Conservation (phyloP, 371 early-diverging fungal genomes). For the Apophysomyces ossiformis region DNA sequence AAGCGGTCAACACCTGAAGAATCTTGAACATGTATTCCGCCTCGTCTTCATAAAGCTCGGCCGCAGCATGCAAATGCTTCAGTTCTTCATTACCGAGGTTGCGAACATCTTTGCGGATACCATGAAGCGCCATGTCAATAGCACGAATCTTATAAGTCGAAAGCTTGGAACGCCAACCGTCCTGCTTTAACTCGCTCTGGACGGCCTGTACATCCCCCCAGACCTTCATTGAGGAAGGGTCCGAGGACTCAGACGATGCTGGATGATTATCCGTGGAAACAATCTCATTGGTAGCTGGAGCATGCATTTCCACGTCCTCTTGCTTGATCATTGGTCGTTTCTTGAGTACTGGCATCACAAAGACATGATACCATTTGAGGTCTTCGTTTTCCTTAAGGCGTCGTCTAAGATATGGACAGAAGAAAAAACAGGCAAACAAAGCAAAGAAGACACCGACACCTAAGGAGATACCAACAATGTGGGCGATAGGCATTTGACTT, state of each 20-base stretch:
- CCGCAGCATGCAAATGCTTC: constrained; percentile 59
- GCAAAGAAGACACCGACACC: constrained; percentile 61
- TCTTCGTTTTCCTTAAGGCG: constrained; percentile 67
- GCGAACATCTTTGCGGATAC: constrained; percentile 66
- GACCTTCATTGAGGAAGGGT: background rate
- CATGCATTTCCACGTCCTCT: constrained; percentile 22
- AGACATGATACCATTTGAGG: constrained; percentile 73
- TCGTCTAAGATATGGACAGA: constrained; percentile 69
- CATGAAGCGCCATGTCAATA: constrained; percentile 31
- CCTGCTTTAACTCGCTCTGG: constrained; percentile 10
- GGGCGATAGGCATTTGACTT: constrained; percentile 41
- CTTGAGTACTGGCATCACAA: constrained; percentile 54
- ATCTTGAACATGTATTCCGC: constrained; percentile 86
- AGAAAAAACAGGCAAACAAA: constrained; percentile 62
- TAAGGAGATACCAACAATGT: constrained; percentile 63
- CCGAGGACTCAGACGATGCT: background rate
- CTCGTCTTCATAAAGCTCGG: constrained; percentile 75
- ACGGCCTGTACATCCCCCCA: background rate
- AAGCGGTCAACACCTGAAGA: constrained; percentile 86
- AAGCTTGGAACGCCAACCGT: constrained; percentile 5
- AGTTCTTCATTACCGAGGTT: constrained; percentile 54
- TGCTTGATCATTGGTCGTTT: constrained; percentile 43
- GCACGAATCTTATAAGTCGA: constrained; percentile 20
- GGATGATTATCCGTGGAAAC: background rate
- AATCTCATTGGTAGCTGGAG: background rate